Conservation (phyloP, 768 basidiomycete species). For the Kwoniella mangroviensis region DNA sequence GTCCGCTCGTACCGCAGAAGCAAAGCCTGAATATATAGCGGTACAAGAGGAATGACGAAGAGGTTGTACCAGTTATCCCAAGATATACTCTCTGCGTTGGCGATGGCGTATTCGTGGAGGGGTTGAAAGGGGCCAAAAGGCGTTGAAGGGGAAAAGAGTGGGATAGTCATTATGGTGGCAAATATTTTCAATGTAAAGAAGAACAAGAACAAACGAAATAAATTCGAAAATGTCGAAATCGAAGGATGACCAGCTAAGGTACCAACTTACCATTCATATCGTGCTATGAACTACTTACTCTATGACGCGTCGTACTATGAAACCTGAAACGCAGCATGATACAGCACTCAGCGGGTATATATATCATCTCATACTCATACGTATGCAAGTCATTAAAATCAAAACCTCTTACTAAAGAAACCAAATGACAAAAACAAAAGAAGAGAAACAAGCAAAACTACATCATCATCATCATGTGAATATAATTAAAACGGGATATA, state of each 20-base stretch:
- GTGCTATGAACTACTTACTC: neutral
- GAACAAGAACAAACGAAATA: too few species aligned
- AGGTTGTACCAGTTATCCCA: conserved; percentile 24
- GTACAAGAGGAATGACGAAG: conserved; percentile 31
- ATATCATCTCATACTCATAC: too few species aligned
- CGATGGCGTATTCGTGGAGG: conserved; percentile 37
- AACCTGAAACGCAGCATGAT: neutral
- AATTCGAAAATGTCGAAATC: too few species aligned
- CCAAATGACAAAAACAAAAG: too few species aligned
- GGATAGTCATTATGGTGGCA: conserved; percentile 1
- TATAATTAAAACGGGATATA: too few species aligned
- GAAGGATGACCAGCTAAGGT: neutral
- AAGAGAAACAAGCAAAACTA: too few species aligned
- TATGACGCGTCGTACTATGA: neutral
- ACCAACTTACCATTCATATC: neutral
- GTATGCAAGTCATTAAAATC: too few species aligned
- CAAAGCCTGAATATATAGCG: conserved; percentile 32
- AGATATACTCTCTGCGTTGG: conserved; percentile 27
- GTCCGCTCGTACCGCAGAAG: conserved; percentile 31
- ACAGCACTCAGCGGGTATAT: too few species aligned
- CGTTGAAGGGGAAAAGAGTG: conserved; percentile 13
- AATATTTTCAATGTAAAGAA: neutral
- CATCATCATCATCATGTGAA: too few species aligned
- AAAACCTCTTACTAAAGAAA: too few species aligned
- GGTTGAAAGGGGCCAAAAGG: conserved; percentile 39